A percentile compares a stretch with the other conserved stretches of the same genome.
Evolutionary conservation across 495 filamentous ascomycete genomes (phyloP).

Genomic region (Annulohypoxylon maeteangense): DNA sequence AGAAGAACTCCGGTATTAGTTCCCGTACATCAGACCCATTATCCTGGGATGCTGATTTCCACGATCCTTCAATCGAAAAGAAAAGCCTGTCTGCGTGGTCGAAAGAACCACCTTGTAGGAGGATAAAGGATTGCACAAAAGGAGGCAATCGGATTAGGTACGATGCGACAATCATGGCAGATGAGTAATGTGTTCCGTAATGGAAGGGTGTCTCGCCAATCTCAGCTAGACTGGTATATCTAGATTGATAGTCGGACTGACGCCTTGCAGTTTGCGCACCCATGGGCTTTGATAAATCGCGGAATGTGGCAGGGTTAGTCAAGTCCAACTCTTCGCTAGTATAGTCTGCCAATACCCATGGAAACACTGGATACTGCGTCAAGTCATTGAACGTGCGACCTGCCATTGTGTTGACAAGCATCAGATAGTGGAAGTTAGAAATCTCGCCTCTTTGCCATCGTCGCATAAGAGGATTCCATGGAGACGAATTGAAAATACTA

Average conservation of each 20-base stretch:
- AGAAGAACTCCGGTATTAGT: slow-evolving; percentile 96
- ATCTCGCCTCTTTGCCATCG: slow-evolving; percentile 95
- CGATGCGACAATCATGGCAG: slow-evolving; percentile 97
- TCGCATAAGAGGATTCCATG: slow-evolving; percentile 82
- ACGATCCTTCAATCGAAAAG: slow-evolving; percentile 90
- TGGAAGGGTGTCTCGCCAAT: slow-evolving; percentile 94
- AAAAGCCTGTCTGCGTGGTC: slow-evolving; percentile 96
- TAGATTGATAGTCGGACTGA: slow-evolving; percentile 79
- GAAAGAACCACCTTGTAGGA: slow-evolving; percentile 96
- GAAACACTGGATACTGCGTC: slow-evolving; percentile 98
- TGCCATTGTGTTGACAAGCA: slow-evolving; percentile 97
- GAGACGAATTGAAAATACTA: slow-evolving; percentile 86
- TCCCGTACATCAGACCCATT: slow-evolving; percentile 96
- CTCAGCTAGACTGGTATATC: slow-evolving; percentile 88
- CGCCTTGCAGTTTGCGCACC: slow-evolving; percentile 85
- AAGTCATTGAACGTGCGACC: slow-evolving; percentile 97
- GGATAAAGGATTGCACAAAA: slow-evolving; percentile 94
- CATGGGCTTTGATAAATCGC: slow-evolving; percentile 96
- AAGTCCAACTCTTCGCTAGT: slow-evolving; percentile 95
- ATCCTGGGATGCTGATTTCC: slow-evolving; percentile 87
- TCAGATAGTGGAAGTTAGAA: slow-evolving; percentile 98
- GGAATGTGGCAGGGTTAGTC: slow-evolving; percentile 81
- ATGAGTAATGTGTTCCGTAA: slow-evolving; percentile 98
- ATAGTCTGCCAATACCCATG: slow-evolving; percentile 96
- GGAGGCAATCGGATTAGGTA: slow-evolving; percentile 95